Evolutionary conservation across 2,329 filamentous ascomycete genomes (phyloP).

Genomic region (Colletotrichum sidae): DNA sequence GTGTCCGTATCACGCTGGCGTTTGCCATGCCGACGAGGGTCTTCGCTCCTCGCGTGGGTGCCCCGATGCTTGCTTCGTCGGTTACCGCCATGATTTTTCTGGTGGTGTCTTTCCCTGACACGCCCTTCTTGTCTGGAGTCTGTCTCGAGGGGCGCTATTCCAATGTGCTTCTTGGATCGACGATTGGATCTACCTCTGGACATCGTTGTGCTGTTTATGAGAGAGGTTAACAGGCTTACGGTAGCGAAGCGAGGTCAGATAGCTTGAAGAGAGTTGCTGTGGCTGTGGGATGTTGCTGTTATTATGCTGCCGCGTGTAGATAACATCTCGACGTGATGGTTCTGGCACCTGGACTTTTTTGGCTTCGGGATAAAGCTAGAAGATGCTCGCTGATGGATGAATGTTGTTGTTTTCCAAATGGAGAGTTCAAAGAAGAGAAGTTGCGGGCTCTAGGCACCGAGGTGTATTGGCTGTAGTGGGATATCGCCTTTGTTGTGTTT

Average conservation of each 20-base stretch:
- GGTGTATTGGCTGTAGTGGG: too few relatives aligned
- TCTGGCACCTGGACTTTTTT: neutral
- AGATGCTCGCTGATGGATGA: neutral
- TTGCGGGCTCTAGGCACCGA: too few relatives aligned
- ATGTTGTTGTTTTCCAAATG: neutral
- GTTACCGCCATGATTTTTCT: too few relatives aligned
- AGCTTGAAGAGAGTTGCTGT: neutral
- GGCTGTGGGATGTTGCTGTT: too few relatives aligned
- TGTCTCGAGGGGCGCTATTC: neutral
- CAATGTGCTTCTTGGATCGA: neutral
- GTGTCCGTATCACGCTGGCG: constrained; percentile 1
- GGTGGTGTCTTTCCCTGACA: too few relatives aligned
- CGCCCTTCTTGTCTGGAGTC: neutral
- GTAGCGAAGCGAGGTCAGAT: neutral
- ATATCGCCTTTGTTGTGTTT: too few relatives aligned
- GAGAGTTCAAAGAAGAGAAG: neutral
- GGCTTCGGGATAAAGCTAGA: constrained; percentile 2
- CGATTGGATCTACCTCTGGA: constrained; percentile 9
- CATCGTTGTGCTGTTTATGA: constrained; percentile 10
- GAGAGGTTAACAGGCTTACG: neutral
- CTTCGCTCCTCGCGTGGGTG: too few relatives aligned
- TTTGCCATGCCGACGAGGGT: constrained; percentile 2
- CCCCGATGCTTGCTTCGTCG: too few relatives aligned
- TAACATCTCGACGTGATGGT: neutral
- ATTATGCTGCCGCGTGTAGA: too few relatives aligned